Conservation (phyloP, 2,329 filamentous ascomycete genomes). For the Penicillium sp. region DNA sequence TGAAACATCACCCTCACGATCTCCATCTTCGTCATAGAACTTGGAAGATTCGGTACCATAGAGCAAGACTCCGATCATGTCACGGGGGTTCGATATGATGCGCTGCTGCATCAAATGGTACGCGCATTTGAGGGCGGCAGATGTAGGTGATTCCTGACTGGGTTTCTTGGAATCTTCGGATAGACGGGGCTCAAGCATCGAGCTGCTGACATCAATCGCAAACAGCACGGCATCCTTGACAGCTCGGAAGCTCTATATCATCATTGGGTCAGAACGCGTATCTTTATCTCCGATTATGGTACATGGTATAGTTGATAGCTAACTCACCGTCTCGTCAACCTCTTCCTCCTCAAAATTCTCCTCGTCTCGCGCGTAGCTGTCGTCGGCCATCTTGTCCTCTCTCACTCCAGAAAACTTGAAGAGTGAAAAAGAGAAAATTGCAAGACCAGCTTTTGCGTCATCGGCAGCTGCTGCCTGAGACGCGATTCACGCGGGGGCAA, state of each 20-base stretch:
- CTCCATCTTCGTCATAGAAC: conserved; percentile 71
- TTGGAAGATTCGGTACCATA: conserved; percentile 89
- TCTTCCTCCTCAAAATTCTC: conserved; percentile 54
- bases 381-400: conserved; percentile 44
- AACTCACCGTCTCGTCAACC: conserved; percentile 51
- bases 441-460: conserved; percentile 9
- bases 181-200: conserved; percentile 77
- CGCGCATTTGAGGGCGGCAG: conserved; percentile 89
- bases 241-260: conserved; percentile 76
- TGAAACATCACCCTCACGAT: conserved; percentile 61
- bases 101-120: conserved; percentile 97
- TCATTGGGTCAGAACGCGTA: conserved; percentile 5
- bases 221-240: conserved; percentile 98
- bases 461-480: conserved; percentile 35
- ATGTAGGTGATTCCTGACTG: conserved; percentile 76
- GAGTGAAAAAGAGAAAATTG: not conserved
- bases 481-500: conserved; percentile 39
- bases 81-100: conserved; percentile 93
- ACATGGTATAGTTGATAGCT: not conserved
- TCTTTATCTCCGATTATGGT: conserved; percentile 9
- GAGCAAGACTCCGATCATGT: conserved; percentile 94
- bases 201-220: conserved; percentile 87
- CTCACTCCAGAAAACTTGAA: not conserved
- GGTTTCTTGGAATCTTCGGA: conserved; percentile 73
- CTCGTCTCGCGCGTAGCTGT: conserved; percentile 46